Evolutionary conservation across 352 stramenopile genomes (phyloP).

Genomic region (Phytophthora melonis): DNA sequence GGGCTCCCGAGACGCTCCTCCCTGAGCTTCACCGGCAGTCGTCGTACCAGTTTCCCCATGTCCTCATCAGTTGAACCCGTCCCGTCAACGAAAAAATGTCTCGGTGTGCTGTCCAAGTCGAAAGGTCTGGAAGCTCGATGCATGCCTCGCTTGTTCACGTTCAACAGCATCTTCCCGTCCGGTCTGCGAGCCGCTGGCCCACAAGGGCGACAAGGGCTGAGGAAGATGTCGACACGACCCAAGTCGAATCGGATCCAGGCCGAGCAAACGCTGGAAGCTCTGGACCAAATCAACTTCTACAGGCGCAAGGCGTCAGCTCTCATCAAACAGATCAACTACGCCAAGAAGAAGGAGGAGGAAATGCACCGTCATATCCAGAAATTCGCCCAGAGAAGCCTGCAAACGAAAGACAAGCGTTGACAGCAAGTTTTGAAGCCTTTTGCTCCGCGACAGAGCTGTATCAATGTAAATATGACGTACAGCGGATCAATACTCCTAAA

Average conservation of each 20-base stretch:
- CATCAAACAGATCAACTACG: slow-evolving; percentile 74
- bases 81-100: slow-evolving; percentile 15
- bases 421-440: not conserved
- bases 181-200: not conserved
- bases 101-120: slow-evolving; percentile 12
- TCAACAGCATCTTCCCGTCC: slow-evolving; percentile 50
- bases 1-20: slow-evolving; percentile 34
- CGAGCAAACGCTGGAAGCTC: slow-evolving; percentile 58
- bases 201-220: slow-evolving; percentile 6
- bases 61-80: slow-evolving; percentile 17
- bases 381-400: slow-evolving; percentile 64
- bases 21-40: slow-evolving; percentile 29
- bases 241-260: slow-evolving; percentile 50
- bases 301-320: slow-evolving; percentile 64
- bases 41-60: slow-evolving; percentile 37
- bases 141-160: slow-evolving; percentile 55
- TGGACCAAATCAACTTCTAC: slow-evolving; percentile 77
- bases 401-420: slow-evolving; percentile 38
- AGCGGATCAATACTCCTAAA: slow-evolving; percentile 1
- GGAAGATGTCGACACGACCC: slow-evolving; percentile 11
- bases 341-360: slow-evolving; percentile 70
- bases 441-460: slow-evolving; percentile 9
- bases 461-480: slow-evolving; percentile 35
- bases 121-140: slow-evolving; percentile 32
- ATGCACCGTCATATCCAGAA: slow-evolving; percentile 74